phyloP scores from a whole-genome alignment of 305 asterid species.

The Lippia alba region DNA sequence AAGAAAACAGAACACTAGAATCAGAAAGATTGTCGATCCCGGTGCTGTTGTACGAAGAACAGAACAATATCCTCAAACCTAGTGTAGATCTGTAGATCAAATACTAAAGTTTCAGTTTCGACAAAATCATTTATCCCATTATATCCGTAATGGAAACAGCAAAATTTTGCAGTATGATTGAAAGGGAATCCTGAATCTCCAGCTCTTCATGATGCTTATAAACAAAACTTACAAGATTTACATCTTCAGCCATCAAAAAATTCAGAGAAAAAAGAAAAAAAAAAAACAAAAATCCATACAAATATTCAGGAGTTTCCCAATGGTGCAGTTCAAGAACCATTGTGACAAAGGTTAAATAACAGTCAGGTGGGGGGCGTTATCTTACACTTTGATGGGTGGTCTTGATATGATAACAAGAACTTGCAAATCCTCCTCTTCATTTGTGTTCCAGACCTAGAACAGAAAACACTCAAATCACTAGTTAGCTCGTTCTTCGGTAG shows the following conservation, averaged over 20 bases:
- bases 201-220: too few relatives aligned
- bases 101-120: too few relatives aligned
- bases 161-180: too few relatives aligned
- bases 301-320: too few relatives aligned
- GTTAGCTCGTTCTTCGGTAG: neutral
- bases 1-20: slow-evolving; percentile 2
- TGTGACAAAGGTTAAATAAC: slow-evolving; percentile 6
- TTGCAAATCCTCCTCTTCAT: slow-evolving; percentile 74
- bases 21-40: slow-evolving; percentile 1
- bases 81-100: too few relatives aligned
- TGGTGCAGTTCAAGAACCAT: slow-evolving; percentile 13
- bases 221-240: too few relatives aligned
- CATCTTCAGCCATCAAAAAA: too few relatives aligned
- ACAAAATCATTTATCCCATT: too few relatives aligned
- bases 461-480: neutral
- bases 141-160: too few relatives aligned
- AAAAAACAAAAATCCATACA: too few relatives aligned
- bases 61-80: neutral
- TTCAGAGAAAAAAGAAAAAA: too few relatives aligned
- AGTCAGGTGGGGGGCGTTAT: slow-evolving; percentile 10
- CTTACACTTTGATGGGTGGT: slow-evolving; percentile 92
- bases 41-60: neutral
- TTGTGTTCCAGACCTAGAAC: slow-evolving; percentile 74
- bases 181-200: too few relatives aligned
- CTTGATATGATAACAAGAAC: slow-evolving; percentile 76